Evolutionary conservation across 208 protist genomes (phyloP).

Genomic region (Trichomonas tenax): DNA sequence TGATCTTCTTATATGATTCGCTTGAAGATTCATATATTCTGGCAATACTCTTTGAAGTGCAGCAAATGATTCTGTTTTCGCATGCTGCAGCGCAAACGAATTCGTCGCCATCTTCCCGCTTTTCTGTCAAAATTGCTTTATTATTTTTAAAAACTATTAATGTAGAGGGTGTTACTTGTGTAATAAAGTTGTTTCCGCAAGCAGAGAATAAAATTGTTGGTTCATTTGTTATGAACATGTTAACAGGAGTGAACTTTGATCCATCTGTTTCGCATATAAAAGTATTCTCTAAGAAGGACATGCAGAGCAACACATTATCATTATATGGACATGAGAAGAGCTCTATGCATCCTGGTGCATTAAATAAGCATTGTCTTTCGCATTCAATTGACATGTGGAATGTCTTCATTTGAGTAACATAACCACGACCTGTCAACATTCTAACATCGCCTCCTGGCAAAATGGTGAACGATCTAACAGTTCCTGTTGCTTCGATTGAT

Average conservation of each 20-base stretch:
- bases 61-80: no score
- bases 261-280: not conserved
- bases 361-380: not conserved
- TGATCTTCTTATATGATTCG: not conserved
- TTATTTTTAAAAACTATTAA: no score
- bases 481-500: not conserved
- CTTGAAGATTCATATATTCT: no score
- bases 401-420: not conserved
- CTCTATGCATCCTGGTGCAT: not conserved
- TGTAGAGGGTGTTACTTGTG: not conserved
- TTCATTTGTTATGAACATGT: not conserved
- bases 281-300: not conserved
- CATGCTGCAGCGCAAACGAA: no score
- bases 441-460: not conserved
- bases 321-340: not conserved
- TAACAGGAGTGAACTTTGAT: not conserved
- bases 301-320: not conserved
- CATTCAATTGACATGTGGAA: not conserved
- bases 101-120: no score
- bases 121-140: no score
- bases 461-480: not conserved
- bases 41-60: no score
- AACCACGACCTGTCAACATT: not conserved
- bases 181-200: not conserved
- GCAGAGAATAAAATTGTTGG: not conserved